phyloP scores from a whole-genome alignment of 2,329 filamentous ascomycete species.

The Claviceps capensis region DNA sequence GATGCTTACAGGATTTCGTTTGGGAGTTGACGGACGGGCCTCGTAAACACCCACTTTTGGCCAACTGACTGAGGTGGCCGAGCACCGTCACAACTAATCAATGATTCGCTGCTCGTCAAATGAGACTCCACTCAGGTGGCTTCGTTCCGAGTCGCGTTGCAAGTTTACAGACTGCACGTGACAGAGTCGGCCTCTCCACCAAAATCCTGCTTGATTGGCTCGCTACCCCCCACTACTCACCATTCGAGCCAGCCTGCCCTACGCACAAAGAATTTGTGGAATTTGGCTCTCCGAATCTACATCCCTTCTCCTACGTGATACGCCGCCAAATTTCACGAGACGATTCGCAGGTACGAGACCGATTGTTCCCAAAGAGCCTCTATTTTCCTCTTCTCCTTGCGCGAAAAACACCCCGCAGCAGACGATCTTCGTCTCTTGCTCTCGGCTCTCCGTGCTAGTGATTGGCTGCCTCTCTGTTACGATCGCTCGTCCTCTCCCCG shows the following conservation, averaged over 20 bases:
- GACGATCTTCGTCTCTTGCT: not conserved
- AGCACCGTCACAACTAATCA: not conserved
- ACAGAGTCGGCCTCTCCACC: slow-evolving; percentile 2
- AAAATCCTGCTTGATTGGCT: slow-evolving; percentile 20
- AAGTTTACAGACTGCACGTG: slow-evolving; percentile 14
- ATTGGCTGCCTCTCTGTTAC: slow-evolving; percentile 1
- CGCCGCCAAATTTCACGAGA: slow-evolving; percentile 26
- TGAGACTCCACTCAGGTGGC: not conserved
- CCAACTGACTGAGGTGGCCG: not conserved
- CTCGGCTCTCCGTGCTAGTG: not conserved
- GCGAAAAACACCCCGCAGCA: not conserved
- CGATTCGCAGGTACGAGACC: slow-evolving; percentile 29
- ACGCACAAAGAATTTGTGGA: slow-evolving; percentile 30
- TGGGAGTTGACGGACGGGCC: not conserved
- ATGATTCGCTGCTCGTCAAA: slow-evolving; percentile 2
- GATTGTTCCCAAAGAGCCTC: slow-evolving; percentile 10
- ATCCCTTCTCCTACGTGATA: slow-evolving; percentile 16
- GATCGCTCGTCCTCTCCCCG: not conserved
- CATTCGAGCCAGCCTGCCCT: slow-evolving; percentile 26
- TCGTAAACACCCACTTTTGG: slow-evolving; percentile 2
- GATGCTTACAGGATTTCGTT: not conserved
- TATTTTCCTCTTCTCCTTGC: not conserved
- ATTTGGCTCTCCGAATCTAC: slow-evolving; percentile 23
- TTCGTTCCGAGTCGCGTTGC: not conserved
- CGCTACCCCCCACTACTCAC: slow-evolving; percentile 18